phyloP scores from a whole-genome alignment of 1,284 basidiomycete species.

The Fistulina hepatica region DNA sequence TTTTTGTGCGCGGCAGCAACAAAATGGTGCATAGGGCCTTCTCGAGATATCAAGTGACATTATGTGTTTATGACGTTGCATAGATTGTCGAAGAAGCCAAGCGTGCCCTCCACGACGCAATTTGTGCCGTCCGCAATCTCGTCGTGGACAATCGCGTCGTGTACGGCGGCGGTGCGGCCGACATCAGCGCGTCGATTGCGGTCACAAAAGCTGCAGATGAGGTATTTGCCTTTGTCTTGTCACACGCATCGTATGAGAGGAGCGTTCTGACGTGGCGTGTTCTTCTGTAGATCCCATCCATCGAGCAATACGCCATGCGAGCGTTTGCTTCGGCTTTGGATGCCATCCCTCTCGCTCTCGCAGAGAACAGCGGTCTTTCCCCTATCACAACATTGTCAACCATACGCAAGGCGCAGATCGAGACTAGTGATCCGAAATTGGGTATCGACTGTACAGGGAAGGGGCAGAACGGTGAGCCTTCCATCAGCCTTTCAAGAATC shows the following conservation, averaged over 20 bases:
- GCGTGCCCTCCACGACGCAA: conserved; percentile 92
- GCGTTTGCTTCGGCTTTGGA: conserved; percentile 94
- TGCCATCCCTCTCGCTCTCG: conserved; percentile 86
- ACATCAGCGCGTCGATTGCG: conserved; percentile 91
- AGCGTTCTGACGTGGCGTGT: no score
- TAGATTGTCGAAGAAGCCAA: conserved; percentile 99
- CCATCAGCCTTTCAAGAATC: neutral
- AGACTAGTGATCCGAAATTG: conserved; percentile 73
- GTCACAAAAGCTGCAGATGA: conserved; percentile 93
- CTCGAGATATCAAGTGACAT: conserved; percentile 5
- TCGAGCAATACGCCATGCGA: conserved; percentile 99
- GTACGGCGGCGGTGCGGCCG: conserved; percentile 95
- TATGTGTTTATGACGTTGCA: conserved; percentile 1
- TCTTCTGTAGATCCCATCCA: conserved; percentile 75
- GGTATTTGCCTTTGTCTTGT: conserved; percentile 29
- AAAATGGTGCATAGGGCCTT: conserved; percentile 71
- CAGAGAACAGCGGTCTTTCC: conserved; percentile 93
- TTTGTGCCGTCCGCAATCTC: conserved; percentile 94
- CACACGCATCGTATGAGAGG: neutral
- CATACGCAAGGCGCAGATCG: conserved; percentile 90
- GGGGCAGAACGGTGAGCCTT: conserved; percentile 71
- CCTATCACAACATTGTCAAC: conserved; percentile 95
- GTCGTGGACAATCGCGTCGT: conserved; percentile 95
- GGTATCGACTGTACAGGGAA: conserved; percentile 90
- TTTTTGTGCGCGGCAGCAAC: conserved; percentile 96